Evolutionary conservation across 106 monocot genomes (phyloP).

Genomic region (Amphibolis antarctica): DNA sequence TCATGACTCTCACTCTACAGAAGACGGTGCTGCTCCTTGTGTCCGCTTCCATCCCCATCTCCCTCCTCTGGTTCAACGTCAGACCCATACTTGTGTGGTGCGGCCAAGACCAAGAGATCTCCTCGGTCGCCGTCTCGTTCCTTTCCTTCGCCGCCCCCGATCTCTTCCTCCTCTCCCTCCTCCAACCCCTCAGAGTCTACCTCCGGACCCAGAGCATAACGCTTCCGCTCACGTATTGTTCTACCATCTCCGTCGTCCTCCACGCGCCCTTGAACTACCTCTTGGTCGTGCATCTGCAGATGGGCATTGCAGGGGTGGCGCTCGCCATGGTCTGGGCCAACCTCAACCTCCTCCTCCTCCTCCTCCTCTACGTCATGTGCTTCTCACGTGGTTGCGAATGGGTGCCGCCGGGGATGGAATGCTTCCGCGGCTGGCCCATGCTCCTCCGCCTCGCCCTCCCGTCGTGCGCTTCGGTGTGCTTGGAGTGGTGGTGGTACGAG

Average conservation of each 20-base stretch:
- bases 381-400: conserved; percentile 37
- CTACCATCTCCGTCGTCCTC: conserved; percentile 1
- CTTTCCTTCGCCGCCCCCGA: neutral
- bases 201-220: conserved; percentile 11
- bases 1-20: conserved; percentile 5
- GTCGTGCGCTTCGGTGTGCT: conserved; percentile 66
- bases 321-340: conserved; percentile 49
- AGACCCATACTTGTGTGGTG: neutral
- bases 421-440: conserved; percentile 33
- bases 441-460: conserved; percentile 61
- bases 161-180: conserved; percentile 4
- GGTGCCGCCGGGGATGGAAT: conserved; percentile 10
- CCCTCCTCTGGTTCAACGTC: conserved; percentile 7
- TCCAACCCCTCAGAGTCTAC: conserved; percentile 10
- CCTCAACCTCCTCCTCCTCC: conserved; percentile 50
- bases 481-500: conserved; percentile 99
- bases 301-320: conserved; percentile 67
- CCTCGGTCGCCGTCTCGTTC: too few species aligned
- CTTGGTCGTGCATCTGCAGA: conserved; percentile 35
- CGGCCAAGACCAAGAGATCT: conserved; percentile 1
- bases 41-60: conserved; percentile 1
- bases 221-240: conserved; percentile 2
- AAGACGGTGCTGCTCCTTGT: conserved; percentile 5
- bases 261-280: conserved; percentile 59
- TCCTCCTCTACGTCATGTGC: conserved; percentile 46